These are phyloP conservation scores for Phaeodactylum tricornutum DNA, from an alignment of 108 stramenopile species.

Conservation along the genomic window DNA sequence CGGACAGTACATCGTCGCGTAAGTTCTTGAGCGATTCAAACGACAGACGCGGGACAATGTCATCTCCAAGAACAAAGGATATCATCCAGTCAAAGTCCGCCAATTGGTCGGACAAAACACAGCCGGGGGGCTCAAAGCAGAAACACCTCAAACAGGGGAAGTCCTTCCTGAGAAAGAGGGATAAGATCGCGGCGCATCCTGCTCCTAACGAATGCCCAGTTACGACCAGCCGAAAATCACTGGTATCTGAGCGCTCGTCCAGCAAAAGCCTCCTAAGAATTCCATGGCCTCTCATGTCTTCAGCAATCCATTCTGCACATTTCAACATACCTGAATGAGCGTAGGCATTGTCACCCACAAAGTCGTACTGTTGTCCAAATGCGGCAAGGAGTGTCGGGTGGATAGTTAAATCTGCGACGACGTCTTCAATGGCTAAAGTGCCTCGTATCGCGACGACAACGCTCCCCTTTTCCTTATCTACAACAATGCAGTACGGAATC, in stretches of 20 bases:
- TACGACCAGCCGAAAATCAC: no score
- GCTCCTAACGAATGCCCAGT: slow-evolving; percentile 89
- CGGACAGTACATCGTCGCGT: slow-evolving; percentile 62
- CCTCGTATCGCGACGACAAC: no score
- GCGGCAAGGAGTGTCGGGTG: no score
- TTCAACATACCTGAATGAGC: slow-evolving; percentile 3
- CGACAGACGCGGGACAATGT: slow-evolving; percentile 68
- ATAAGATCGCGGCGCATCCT: slow-evolving; percentile 74
- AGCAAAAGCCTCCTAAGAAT: no score
- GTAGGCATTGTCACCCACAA: no score
- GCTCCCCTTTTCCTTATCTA: no score
- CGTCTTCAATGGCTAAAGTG: no score
- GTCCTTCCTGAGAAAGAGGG: slow-evolving; percentile 52
- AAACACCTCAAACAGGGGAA: slow-evolving; percentile 67
- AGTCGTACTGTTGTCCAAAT: no score
- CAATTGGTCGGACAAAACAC: slow-evolving; percentile 48
- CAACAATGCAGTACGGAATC: no score
- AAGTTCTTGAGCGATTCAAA: slow-evolving; percentile 51
- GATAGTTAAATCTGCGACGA: no score
- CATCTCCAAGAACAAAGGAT: slow-evolving; percentile 61
- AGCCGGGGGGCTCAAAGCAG: slow-evolving; percentile 82
- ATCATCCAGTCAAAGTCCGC: slow-evolving; percentile 62
- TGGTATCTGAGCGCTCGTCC: no score
- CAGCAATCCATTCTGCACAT: background rate
- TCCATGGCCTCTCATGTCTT: background rate